Percentiles rank a stretch among this genome's conserved stretches.
Evolutionary conservation across 345 rosid species (phyloP).

Genomic region (Pugionium dolabratum): DNA sequence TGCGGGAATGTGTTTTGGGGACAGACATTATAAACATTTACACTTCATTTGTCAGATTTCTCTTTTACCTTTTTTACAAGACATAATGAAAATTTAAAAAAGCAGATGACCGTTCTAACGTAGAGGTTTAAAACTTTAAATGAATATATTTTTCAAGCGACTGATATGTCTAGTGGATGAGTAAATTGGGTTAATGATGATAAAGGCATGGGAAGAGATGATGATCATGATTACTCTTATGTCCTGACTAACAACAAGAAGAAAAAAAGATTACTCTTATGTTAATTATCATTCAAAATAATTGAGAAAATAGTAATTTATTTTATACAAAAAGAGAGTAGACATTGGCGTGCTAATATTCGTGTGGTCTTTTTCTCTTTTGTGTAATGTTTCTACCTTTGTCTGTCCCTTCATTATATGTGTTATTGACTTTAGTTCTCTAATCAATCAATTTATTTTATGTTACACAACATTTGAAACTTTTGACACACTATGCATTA

Average conservation of each 20-base stretch:
- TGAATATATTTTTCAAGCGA: conserved; percentile 26
- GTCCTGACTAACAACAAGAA: no score
- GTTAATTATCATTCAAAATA: conserved; percentile 16
- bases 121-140: conserved; percentile 8
- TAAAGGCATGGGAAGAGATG: conserved; percentile 41
- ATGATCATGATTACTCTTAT: conserved; percentile 36
- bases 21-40: no score
- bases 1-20: no score
- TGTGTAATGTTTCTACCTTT: no score
- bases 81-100: neutral
- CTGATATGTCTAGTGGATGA: conserved; percentile 19
- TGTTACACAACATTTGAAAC: conserved; percentile 30
- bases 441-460: conserved; percentile 20
- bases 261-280: no score
- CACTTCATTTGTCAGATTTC: no score
- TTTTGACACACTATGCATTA: no score
- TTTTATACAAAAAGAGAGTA: conserved; percentile 4
- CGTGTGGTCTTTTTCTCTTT: conserved; percentile 34
- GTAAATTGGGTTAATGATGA: conserved; percentile 40
- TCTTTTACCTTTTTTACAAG: no score
- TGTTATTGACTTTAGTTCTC: conserved; percentile 30
- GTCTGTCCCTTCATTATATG: conserved; percentile 34
- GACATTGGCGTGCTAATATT: conserved; percentile 40
- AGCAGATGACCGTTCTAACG: conserved; percentile 38
- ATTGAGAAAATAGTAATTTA: neutral